These are phyloP conservation scores for Epichloe gansuensis DNA, from an alignment of 2,329 filamentous ascomycete genomes.

Conservation along the genomic window DNA sequence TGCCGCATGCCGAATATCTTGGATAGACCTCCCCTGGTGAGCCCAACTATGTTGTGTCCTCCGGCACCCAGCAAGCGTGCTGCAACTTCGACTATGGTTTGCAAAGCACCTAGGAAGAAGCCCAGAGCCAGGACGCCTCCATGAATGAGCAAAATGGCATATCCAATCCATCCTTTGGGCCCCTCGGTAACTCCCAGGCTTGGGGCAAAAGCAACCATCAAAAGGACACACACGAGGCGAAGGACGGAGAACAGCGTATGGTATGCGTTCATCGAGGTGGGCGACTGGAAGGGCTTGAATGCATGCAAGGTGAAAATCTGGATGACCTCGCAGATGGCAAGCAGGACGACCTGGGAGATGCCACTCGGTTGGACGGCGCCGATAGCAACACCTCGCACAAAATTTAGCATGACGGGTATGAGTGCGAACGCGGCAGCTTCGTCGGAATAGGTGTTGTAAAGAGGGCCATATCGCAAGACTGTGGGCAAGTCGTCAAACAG, in stretches of 20 bases:
- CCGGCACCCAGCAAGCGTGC: conserved; percentile 75
- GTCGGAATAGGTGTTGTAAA: conserved; percentile 97
- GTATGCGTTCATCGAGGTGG: conserved; percentile 96
- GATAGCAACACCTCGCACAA: conserved; percentile 78
- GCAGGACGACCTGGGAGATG: conserved; percentile 79
- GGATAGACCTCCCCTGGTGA: conserved; percentile 66
- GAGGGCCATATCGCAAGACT: conserved; percentile 75
- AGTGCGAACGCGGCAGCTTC: conserved; percentile 83
- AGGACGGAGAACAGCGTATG: conserved; percentile 73
- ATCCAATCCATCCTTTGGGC: conserved; percentile 88
- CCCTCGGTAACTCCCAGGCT: conserved; percentile 66
- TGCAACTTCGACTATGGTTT: conserved; percentile 79
- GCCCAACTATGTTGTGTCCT: conserved; percentile 55
- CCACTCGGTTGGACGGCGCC: conserved; percentile 87
- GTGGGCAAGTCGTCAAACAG: conserved; percentile 90
- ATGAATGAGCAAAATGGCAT: conserved; percentile 78
- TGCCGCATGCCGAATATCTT: conserved; percentile 91
- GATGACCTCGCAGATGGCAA: conserved; percentile 90
- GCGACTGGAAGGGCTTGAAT: conserved; percentile 77
- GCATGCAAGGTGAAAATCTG: conserved; percentile 76
- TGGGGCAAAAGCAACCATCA: conserved; percentile 76
- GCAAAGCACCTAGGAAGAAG: conserved; percentile 83
- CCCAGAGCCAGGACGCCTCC: conserved; percentile 75
- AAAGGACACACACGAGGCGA: conserved; percentile 60
- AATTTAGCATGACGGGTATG: conserved; percentile 71